Evolutionary conservation across 495 filamentous ascomycete species (phyloP), one percentile per base, ranked within the genome.

Genomic region (Penicillium tannophilum): DNA sequence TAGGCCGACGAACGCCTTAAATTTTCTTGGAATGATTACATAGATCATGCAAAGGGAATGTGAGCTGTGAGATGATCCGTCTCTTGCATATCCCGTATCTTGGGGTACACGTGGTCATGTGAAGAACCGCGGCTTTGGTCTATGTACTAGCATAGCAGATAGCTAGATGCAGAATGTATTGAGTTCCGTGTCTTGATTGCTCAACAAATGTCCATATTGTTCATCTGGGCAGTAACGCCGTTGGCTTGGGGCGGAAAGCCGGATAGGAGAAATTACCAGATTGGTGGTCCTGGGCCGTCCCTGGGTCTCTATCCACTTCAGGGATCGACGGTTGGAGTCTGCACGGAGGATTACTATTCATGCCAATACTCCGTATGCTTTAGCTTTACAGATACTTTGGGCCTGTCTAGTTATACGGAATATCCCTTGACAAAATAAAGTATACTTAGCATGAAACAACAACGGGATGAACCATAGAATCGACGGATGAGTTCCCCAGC

Each of bases 201-300:
- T 28, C 4, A 28, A 28, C 14, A 35, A 35, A 35, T 35, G 20
- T 2, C 20, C 2, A 23, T 23, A 23, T 2, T 23, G 20, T 23
- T 23, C 20, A 23, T 2, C 20, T 23, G 20, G 20, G 20, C 20
- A 35, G 23, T 17, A 41, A 16, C 11, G 24, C 19, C 50, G 17
- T n/a, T n/a, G 28, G 6, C 17, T 33, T 41, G 11, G 19, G 17
- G 28, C n/a, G 43, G 17, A 24, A 12, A 46, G 10, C 43, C 49
- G 49, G 49, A 52, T 36, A 52, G 50, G 60, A 48, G 44, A 19
- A 33, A 58, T 62, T 54, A n/a, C 49, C 44, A 43, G 6, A 57
- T 62, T 62, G 31, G 59, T 45, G 20, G 23, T 31, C 24, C 19
- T 57, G 54, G 54, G 48, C 59, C 59, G 59, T 61, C 59, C 23